Conservation (phyloP, 768 basidiomycete species). For the Phlegmacium glaucopus region DNA sequence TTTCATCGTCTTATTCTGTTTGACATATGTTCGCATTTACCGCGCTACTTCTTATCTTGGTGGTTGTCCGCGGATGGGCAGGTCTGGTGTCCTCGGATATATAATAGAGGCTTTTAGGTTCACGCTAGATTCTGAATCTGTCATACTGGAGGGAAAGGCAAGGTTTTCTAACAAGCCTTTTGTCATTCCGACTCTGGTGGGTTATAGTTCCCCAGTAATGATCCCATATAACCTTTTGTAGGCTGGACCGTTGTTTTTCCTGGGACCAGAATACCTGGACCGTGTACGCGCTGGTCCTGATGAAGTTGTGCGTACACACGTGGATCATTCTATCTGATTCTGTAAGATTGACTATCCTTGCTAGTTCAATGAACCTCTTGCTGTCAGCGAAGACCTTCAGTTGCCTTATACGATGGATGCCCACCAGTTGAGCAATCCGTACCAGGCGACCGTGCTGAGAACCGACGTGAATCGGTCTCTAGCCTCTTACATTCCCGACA, state of each 20-base stretch:
- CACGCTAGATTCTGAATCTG: conserved; percentile 25
- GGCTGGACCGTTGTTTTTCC: conserved; percentile 31
- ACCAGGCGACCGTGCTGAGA: conserved; percentile 31
- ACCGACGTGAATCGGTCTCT: conserved; percentile 36
- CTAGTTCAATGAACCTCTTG: conserved; percentile 34
- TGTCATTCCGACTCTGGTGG: conserved; percentile 33
- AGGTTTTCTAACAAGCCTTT: conserved; percentile 28
- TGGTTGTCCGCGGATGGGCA: conserved; percentile 30
- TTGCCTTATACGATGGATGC: conserved; percentile 35
- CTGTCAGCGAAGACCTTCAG: conserved; percentile 33
- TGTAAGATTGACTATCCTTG: background rate
- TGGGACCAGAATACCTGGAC: conserved; percentile 29
- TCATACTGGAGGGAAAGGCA: conserved; percentile 27
- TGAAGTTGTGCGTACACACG: conserved; percentile 22
- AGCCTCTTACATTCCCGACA: conserved; percentile 32
- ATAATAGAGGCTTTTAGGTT: conserved; percentile 31
- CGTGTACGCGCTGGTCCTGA: conserved; percentile 30
- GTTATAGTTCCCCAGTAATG: background rate
- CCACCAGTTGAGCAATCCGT: conserved; percentile 30
- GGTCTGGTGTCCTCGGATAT: conserved; percentile 31
- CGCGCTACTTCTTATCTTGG: conserved; percentile 26
- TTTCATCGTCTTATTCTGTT: conserved; percentile 12
- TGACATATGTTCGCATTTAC: conserved; percentile 23
- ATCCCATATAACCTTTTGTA: conserved; percentile 2
- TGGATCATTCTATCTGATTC: background rate